These are phyloP conservation scores for Epichloe uncinata DNA, from an alignment of 2,329 filamentous ascomycete species.

Conservation along the genomic window DNA sequence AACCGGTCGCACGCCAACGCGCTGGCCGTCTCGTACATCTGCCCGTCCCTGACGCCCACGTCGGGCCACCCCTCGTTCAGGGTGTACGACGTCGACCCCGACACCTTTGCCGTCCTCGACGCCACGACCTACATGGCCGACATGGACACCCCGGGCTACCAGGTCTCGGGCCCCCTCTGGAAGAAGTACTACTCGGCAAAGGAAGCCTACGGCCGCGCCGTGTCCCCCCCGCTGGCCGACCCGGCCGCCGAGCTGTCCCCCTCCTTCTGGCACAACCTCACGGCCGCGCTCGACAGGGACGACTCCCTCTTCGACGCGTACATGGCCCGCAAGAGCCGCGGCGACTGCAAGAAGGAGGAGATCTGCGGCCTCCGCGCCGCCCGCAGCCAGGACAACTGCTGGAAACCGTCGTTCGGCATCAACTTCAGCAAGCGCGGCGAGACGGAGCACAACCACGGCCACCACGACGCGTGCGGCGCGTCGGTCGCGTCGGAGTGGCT, in stretches of 20 bases:
- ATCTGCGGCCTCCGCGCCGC: conserved; percentile 38
- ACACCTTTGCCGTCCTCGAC: conserved; percentile 40
- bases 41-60: conserved; percentile 38
- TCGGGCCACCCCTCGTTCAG: conserved; percentile 42
- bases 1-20: conserved; percentile 28
- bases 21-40: conserved; percentile 35
- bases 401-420: conserved; percentile 19
- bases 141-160: conserved; percentile 28
- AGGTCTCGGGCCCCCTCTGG: conserved; percentile 32
- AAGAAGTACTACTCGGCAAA: conserved; percentile 41
- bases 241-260: conserved; percentile 33
- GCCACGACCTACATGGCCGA: conserved; percentile 40
- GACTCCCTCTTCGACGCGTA: conserved; percentile 30
- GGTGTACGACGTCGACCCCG: conserved; percentile 42
- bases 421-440: conserved; percentile 16
- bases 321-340: conserved; percentile 31
- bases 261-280: conserved; percentile 45
- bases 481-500: conserved; percentile 14
- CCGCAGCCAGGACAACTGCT: conserved; percentile 38
- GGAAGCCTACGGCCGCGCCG: conserved; percentile 33
- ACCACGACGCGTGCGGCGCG: conserved; percentile 16
- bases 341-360: conserved; percentile 26
- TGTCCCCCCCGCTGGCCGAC: conserved; percentile 27
- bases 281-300: conserved; percentile 30
- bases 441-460: conserved; percentile 1